phyloP scores from a whole-genome alignment of 2,329 filamentous ascomycete species.

The Leptographium lundbergii region DNA sequence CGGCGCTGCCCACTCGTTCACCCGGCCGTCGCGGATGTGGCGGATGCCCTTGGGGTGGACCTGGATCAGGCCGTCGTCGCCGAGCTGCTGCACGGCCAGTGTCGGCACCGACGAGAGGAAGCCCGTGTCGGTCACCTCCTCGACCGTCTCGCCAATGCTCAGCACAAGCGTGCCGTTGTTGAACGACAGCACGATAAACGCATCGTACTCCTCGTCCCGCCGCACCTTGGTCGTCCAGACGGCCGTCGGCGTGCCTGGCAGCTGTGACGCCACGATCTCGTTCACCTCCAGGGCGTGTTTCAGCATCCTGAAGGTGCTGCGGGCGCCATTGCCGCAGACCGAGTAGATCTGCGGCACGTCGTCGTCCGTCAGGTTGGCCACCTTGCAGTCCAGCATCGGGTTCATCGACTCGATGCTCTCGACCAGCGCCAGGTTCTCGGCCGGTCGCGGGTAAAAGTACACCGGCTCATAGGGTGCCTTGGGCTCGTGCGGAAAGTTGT shows the following conservation, averaged over 20 bases:
- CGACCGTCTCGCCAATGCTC: constrained; percentile 92
- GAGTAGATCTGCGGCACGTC: constrained; percentile 96
- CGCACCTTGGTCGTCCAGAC: constrained; percentile 94
- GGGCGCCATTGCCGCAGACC: constrained; percentile 75
- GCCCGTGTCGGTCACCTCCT: constrained; percentile 87
- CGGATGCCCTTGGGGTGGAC: constrained; percentile 94
- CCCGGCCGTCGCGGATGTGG: constrained; percentile 64
- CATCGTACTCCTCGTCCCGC: constrained; percentile 71
- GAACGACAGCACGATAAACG: constrained; percentile 92
- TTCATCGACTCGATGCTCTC: constrained; percentile 84
- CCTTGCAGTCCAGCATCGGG: constrained; percentile 79
- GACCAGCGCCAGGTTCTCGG: constrained; percentile 73
- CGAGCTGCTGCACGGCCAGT: constrained; percentile 83
- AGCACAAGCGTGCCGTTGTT: constrained; percentile 81
- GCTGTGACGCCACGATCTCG: constrained; percentile 87
- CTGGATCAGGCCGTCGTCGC: constrained; percentile 84
- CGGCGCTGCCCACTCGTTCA: constrained; percentile 89
- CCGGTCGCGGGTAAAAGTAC: constrained; percentile 70
- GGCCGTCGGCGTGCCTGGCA: constrained; percentile 76
- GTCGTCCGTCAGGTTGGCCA: constrained; percentile 80
- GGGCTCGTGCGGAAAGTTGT: constrained; percentile 67
- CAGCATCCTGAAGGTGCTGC: constrained; percentile 81
- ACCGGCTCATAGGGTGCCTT: constrained; percentile 59
- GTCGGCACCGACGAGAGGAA: constrained; percentile 85
- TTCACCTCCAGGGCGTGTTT: constrained; percentile 89